Percentiles rank a stretch among this genome's conserved stretches.
Evolutionary conservation across 164 flowering plant genomes (phyloP).

Genomic region (Stephania yunnanensis): DNA sequence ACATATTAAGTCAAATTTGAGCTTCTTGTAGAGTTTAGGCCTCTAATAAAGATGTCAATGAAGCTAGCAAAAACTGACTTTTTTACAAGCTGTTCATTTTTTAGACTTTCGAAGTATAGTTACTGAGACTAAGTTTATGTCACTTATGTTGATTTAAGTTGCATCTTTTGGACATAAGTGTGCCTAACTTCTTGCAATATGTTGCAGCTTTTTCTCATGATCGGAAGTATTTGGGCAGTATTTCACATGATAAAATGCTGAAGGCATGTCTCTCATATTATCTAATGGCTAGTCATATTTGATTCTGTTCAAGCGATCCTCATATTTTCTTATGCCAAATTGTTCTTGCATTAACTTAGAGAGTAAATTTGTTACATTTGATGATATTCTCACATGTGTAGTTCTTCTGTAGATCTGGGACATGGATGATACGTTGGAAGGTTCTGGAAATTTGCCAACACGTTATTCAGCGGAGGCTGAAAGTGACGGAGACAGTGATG

Average conservation of each 20-base stretch:
- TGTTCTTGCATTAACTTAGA: not conserved
- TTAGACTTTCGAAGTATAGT: not conserved
- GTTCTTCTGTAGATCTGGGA: slow-evolving; percentile 55
- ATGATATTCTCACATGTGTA: not conserved
- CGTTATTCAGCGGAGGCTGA: slow-evolving; percentile 19
- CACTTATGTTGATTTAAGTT: not conserved
- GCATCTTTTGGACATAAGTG: not conserved
- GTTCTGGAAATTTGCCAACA: slow-evolving; percentile 14
- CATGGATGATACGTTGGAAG: slow-evolving; percentile 51
- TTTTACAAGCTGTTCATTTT: not conserved
- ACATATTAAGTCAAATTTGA: not conserved
- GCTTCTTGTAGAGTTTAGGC: not conserved
- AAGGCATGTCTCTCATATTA: slow-evolving; percentile 41
- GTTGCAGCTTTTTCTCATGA: slow-evolving; percentile 88
- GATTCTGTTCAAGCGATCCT: too few species aligned
- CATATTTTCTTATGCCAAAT: too few species aligned
- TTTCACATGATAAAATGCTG: slow-evolving; percentile 74
- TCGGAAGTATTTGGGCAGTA: slow-evolving; percentile 78
- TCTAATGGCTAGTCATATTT: too few species aligned
- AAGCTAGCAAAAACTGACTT: not conserved
- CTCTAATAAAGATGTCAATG: not conserved
- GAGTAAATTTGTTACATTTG: not conserved
- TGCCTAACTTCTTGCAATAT: slow-evolving; percentile 12
- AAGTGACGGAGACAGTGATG: slow-evolving; percentile 44
- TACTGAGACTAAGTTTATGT: not conserved